Conservation (phyloP, 129 eudicot genomes). For the Gnaphalium uliginosum region DNA sequence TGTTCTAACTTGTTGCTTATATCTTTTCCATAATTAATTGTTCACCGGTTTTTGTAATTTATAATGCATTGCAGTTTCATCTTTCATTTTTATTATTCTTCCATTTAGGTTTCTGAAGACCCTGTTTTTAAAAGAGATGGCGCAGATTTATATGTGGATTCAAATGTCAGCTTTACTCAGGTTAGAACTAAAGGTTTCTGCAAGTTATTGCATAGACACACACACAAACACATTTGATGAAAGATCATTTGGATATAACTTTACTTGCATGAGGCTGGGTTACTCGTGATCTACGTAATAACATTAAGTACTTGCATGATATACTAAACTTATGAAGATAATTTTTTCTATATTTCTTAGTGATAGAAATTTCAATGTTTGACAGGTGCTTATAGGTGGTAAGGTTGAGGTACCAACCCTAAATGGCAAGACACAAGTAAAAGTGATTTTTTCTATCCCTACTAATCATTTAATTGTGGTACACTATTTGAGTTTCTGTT, state of each 20-base stretch:
- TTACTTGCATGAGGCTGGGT: slow-evolving; percentile 6
- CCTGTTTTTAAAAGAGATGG: slow-evolving; percentile 70
- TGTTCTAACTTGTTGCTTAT: slow-evolving; percentile 6
- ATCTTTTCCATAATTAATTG: not conserved
- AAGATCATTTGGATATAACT: not conserved
- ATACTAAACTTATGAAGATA: not conserved
- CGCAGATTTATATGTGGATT: slow-evolving; percentile 73
- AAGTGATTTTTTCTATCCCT: slow-evolving; percentile 44
- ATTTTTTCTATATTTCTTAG: not conserved
- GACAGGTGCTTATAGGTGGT: slow-evolving; percentile 93
- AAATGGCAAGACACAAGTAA: slow-evolving; percentile 62
- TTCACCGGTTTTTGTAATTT: slow-evolving; percentile 16
- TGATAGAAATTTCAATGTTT: slow-evolving; percentile 13
- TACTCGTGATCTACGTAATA: not conserved
- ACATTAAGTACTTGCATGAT: not conserved
- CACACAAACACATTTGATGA: not conserved
- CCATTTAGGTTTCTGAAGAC: slow-evolving; percentile 75
- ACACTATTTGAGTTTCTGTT: not conserved
- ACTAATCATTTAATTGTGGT: not conserved
- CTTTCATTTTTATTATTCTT: not conserved
- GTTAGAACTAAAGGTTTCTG: slow-evolving; percentile 41
- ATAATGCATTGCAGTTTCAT: slow-evolving; percentile 9
- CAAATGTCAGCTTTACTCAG: slow-evolving; percentile 71
- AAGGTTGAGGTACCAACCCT: slow-evolving; percentile 84
- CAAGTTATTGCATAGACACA: not conserved